Conservation (phyloP, 805 yeast species). For the Candida silvicultrix region DNA sequence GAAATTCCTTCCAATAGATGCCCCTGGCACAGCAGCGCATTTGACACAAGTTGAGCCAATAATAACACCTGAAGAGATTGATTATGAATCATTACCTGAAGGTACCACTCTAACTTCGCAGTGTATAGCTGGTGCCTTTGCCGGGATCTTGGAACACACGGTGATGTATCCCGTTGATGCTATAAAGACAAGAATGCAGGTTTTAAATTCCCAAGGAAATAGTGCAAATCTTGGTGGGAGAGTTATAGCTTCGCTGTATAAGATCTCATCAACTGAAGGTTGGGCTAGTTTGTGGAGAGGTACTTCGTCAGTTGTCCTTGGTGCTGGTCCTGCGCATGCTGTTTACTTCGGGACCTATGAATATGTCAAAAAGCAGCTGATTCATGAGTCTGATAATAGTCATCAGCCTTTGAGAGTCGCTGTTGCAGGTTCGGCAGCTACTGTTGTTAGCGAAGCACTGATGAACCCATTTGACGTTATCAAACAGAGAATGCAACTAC, state of each 20-base stretch:
- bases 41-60: neutral
- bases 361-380: conserved; percentile 38
- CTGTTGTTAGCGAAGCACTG: conserved; percentile 83
- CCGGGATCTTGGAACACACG: conserved; percentile 97
- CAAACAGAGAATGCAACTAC: conserved; percentile 88
- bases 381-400: conserved; percentile 27
- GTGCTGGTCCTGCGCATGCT: conserved; percentile 99
- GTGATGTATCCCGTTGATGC: conserved; percentile 97
- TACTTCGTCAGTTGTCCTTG: conserved; percentile 81
- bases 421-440: conserved; percentile 88
- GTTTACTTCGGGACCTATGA: conserved; percentile 94
- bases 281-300: conserved; percentile 90
- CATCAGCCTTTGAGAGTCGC: conserved; percentile 80
- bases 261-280: conserved; percentile 80
- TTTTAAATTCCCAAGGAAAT: conserved; percentile 11
- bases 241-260: conserved; percentile 53
- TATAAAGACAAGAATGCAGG: conserved; percentile 89
- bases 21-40: neutral
- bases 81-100: conserved; percentile 88
- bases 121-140: conserved; percentile 90
- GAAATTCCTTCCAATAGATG: neutral
- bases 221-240: conserved; percentile 19
- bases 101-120: conserved; percentile 79
- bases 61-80: conserved; percentile 45
- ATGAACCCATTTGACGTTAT: conserved; percentile 97